These are phyloP conservation scores for Jimgerdemannia lactiflua DNA, from an alignment of 192 early-diverging fungal species.

Conservation along the genomic window DNA sequence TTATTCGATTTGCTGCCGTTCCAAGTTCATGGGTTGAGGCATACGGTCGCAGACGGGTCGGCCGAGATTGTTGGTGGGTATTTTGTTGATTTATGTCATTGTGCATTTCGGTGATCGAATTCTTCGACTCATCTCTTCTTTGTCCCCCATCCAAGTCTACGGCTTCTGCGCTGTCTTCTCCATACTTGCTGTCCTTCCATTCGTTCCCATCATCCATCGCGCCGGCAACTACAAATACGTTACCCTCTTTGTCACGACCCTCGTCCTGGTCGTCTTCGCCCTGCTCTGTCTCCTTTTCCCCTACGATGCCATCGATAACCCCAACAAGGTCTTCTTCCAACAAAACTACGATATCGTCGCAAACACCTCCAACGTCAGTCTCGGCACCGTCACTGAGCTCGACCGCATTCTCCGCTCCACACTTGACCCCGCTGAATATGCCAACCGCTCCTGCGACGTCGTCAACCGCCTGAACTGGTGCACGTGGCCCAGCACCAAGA, in stretches of 20 bases:
- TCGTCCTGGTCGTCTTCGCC: conserved; percentile 29
- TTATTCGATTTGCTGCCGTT: conserved; percentile 37
- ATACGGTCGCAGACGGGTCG: conserved; percentile 49
- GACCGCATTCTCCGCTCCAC: conserved; percentile 17
- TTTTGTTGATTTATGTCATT: no score
- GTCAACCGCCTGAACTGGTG: not conserved
- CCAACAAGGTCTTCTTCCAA: conserved; percentile 44
- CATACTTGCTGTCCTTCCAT: conserved; percentile 33
- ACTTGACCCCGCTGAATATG: conserved; percentile 15
- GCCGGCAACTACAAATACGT: conserved; percentile 29
- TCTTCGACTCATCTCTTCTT: not conserved
- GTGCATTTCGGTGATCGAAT: not conserved
- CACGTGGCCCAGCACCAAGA: conserved; percentile 3
- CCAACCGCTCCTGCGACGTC: not conserved
- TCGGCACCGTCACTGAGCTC: conserved; percentile 29
- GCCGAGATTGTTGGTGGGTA: conserved; percentile 43
- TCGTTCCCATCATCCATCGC: conserved; percentile 44
- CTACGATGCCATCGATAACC: conserved; percentile 33
- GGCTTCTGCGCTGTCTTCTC: conserved; percentile 29
- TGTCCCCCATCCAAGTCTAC: conserved; percentile 30
- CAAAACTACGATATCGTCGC: conserved; percentile 35
- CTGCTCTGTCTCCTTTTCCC: conserved; percentile 26
- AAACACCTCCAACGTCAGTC: conserved; percentile 26
- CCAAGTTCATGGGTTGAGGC: conserved; percentile 41
- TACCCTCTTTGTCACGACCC: conserved; percentile 18